phyloP scores from a whole-genome alignment of 257 asterid genomes.

The Solanum clarkiae region DNA sequence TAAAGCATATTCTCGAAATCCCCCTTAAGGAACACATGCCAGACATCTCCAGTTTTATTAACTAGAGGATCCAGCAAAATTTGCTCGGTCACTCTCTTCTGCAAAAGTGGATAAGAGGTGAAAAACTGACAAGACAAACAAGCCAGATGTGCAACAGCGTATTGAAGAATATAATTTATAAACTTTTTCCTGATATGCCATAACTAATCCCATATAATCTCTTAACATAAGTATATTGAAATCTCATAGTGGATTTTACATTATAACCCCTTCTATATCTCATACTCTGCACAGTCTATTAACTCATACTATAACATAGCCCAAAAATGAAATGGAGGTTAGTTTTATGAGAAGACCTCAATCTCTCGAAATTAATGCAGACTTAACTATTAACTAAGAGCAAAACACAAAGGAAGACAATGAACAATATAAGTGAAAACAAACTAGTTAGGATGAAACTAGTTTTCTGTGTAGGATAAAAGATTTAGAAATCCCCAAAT shows the following conservation, averaged over 20 bases:
- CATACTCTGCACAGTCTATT: not conserved
- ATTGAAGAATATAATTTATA: not conserved
- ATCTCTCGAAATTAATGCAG: not conserved
- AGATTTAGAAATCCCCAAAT: not conserved
- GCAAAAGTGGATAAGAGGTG: constrained; percentile 9
- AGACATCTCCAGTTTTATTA: constrained; percentile 89
- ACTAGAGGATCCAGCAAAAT: constrained; percentile 49
- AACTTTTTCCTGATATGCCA: not conserved
- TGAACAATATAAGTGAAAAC: not conserved
- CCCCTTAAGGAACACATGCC: constrained; percentile 92
- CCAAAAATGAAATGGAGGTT: not conserved
- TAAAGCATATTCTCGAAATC: constrained; percentile 66
- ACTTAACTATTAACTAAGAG: not conserved
- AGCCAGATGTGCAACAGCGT: not conserved
- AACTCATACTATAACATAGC: not conserved
- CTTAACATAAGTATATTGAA: not conserved
- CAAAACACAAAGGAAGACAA: not conserved
- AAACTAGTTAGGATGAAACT: not conserved
- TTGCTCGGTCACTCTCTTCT: constrained; percentile 79
- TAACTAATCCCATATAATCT: not conserved
- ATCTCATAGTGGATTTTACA: not conserved
- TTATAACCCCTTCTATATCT: not conserved
- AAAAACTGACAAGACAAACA: not conserved
- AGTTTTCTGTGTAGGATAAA: not conserved
- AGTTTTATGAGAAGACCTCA: not conserved